Base-by-base conservation (phyloP, 768 basidiomycete species). In the Galerina sulciceps region DNA sequence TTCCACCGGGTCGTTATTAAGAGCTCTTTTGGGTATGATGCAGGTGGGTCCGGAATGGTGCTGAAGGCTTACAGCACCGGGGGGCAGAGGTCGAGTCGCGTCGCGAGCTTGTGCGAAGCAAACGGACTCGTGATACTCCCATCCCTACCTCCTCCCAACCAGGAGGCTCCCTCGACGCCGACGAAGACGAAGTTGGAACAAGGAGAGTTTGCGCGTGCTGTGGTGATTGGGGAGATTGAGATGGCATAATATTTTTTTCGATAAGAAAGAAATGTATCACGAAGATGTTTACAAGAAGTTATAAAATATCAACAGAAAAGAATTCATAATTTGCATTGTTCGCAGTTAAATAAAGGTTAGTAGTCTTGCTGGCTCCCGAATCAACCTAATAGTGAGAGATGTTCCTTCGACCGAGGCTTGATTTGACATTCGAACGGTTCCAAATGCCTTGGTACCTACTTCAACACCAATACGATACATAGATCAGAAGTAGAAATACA, bases 1-100 rank as follows among this genome's bases (percentile, higher is more conserved):
- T 95, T 91, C 72, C 94, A 96, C 71, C 88, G 94, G 5, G 93
- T 88, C 3, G 64, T 85, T 14, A 78, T 95, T 41, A 65, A 67
- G 50, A 68, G 68, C 59, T 44, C 37, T 20, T 48, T 58, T 18
- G 20, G 55, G 10, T 15, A 22, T 23, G 23, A 40, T 10, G 22
- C 41, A 41, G 52, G 23, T 11, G 5, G 22, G 0, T 50, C 50
- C 2, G 54, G 52, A 36, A 50, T 73, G 26, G 8, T 42, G 0
- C 75, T 93, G 53, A 79, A 78, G 55, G 94, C 92, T 2, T 83
- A 79, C 62, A 93, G 89, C 54, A 96, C 94, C 0, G 94, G 94
- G 20, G 91, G 93, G 0, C 94, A 96, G 69, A 79, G 93, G 6
- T 94, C 93, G 15, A 92, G 90, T 66, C 79, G 91, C 20, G 88